Percentiles rank a stretch among this genome's conserved stretches.
phyloP scores from a whole-genome alignment of 2,329 filamentous ascomycete species.

The Cladophialophora yegresii region DNA sequence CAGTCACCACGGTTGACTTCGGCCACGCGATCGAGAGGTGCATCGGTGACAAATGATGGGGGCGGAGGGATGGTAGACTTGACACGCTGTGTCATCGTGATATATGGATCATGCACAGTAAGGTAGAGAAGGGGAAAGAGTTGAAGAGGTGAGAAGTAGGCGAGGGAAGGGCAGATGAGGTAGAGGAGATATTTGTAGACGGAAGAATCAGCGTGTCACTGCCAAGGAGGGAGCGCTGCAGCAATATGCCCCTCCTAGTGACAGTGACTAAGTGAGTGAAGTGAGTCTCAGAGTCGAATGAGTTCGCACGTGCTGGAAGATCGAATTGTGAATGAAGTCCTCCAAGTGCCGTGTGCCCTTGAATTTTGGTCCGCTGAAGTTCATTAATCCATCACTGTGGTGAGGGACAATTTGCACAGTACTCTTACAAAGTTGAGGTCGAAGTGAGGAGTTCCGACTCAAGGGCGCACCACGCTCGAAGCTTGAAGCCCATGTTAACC shows the following conservation, averaged over 20 bases:
- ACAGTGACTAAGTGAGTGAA: background rate
- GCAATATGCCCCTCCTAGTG: background rate
- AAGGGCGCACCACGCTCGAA: background rate
- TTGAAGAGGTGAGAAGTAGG: background rate
- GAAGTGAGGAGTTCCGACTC: background rate
- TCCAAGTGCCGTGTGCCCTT: background rate
- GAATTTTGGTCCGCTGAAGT: background rate
- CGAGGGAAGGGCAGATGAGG: background rate
- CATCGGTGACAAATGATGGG: background rate
- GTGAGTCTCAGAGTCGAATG: background rate
- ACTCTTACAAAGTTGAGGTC: constrained; percentile 5
- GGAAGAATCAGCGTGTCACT: background rate
- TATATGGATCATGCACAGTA: background rate
- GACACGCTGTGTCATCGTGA: background rate
- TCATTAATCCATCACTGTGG: constrained; percentile 5
- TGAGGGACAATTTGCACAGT: background rate
- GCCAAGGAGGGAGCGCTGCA: background rate
- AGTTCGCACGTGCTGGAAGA: background rate
- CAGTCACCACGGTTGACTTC: background rate
- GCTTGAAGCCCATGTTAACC: background rate
- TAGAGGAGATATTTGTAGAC: constrained; percentile 7
- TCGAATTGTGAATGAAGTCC: background rate
- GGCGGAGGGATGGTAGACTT: background rate
- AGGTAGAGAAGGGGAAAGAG: background rate
- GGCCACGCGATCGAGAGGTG: background rate